Conservation (phyloP, 2,329 filamentous ascomycete genomes). For the Magnaporthales sp. region DNA sequence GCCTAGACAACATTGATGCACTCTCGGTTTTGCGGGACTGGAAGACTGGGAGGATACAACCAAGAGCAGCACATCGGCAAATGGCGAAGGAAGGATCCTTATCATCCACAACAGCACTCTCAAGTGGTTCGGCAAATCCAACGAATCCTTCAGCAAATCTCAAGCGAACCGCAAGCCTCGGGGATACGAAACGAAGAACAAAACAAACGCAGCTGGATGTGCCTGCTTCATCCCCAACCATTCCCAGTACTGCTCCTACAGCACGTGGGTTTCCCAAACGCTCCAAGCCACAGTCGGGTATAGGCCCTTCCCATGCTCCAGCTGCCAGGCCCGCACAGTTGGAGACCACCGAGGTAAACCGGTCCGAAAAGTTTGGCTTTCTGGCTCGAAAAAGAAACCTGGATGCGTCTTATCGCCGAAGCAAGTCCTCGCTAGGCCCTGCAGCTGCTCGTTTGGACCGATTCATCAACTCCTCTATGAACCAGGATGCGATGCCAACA, state of each 20-base stretch:
- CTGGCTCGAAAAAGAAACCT: conserved; percentile 42
- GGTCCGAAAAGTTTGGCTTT: conserved; percentile 28
- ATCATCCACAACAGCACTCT: not conserved
- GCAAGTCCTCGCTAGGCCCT: conserved; percentile 15
- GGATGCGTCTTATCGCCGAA: conserved; percentile 43
- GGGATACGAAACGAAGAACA: not conserved
- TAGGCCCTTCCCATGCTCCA: not conserved
- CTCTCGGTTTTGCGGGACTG: conserved; percentile 43
- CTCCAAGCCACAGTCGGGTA: not conserved
- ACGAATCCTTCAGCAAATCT: not conserved
- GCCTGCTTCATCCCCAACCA: not conserved
- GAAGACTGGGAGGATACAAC: conserved; percentile 43
- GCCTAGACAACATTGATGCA: conserved; percentile 52
- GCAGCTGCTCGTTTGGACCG: conserved; percentile 25
- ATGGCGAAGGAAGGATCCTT: not conserved
- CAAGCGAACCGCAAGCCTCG: not conserved
- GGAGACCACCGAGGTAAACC: conserved; percentile 33
- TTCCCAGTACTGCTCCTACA: not conserved
- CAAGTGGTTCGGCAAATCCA: not conserved
- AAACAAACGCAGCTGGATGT: conserved; percentile 1
- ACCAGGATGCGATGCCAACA: not conserved
- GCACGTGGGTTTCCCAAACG: not conserved
- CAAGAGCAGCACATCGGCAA: conserved; percentile 13
- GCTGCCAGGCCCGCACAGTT: conserved; percentile 43
- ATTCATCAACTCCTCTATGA: conserved; percentile 13